Conservation (phyloP, 306 rosid species). For the Lotus japonicus region DNA sequence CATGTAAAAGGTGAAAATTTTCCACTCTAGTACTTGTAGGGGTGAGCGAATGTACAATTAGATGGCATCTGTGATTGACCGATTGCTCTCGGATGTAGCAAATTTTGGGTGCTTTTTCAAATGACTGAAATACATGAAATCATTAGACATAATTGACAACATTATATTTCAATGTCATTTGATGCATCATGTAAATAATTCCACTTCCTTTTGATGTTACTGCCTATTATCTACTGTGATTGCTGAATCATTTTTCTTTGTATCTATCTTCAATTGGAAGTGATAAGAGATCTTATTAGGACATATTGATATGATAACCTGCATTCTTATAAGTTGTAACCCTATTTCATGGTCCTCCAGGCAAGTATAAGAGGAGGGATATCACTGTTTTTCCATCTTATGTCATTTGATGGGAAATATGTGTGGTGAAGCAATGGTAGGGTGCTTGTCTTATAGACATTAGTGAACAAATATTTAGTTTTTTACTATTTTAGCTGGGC, state of each 20-base stretch:
- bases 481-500: constrained; percentile 4
- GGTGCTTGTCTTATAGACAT: neutral
- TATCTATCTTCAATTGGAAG: neutral
- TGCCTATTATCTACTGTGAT: neutral
- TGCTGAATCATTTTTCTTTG: neutral
- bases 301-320: neutral
- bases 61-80: neutral
- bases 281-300: neutral
- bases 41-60: neutral
- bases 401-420: neutral
- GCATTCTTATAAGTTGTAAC: neutral
- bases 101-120: neutral
- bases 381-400: neutral
- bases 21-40: neutral
- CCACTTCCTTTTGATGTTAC: neutral
- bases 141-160: too few relatives aligned
- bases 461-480: neutral
- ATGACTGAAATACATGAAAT: neutral
- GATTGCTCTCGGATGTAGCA: neutral
- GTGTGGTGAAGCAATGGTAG: neutral
- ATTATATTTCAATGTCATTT: too few relatives aligned
- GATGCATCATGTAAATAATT: neutral
- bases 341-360: neutral
- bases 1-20: neutral
- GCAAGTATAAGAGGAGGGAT: neutral